phyloP scores from a whole-genome alignment of 2,329 filamentous ascomycete species.

The Calycina marina region DNA sequence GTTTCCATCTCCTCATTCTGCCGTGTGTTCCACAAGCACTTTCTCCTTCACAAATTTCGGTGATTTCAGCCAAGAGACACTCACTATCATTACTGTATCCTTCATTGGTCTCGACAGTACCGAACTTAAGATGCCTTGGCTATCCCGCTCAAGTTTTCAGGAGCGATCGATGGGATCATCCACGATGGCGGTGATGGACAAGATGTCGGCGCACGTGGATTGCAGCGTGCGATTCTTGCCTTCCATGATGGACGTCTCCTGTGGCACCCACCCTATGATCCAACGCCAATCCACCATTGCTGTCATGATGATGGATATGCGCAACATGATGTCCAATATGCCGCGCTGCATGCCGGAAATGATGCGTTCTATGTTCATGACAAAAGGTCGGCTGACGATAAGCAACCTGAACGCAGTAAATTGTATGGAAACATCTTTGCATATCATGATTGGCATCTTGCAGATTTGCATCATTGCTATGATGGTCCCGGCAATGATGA shows the following conservation, averaged over 20 bases:
- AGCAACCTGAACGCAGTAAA: not conserved
- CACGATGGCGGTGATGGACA: not conserved
- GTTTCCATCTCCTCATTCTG: not conserved
- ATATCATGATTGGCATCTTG: slow-evolving; percentile 4
- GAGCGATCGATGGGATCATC: not conserved
- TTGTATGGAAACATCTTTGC: slow-evolving; percentile 6
- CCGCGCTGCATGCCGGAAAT: slow-evolving; percentile 5
- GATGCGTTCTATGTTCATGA: slow-evolving; percentile 2
- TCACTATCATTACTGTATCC: not conserved
- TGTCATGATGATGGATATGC: slow-evolving; percentile 4
- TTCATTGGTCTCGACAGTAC: not conserved
- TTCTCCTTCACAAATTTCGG: not conserved
- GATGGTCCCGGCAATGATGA: slow-evolving; percentile 6
- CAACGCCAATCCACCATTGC: slow-evolving; percentile 3
- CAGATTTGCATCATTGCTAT: slow-evolving; percentile 5
- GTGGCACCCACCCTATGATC: slow-evolving; percentile 6
- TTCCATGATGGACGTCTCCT: slow-evolving; percentile 9
- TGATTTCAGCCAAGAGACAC: too few species aligned
- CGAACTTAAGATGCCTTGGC: slow-evolving; percentile 7
- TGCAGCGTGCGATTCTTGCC: slow-evolving; percentile 7
- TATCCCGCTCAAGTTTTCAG: slow-evolving; percentile 3
- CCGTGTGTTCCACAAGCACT: not conserved
- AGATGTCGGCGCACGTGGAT: not conserved
- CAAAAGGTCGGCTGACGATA: not conserved
- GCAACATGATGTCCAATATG: slow-evolving; percentile 5